Percentiles rank a stretch among this genome's conserved stretches.
Evolutionary conservation across 331 rosid genomes (phyloP).

Genomic region (Ulmus americana): DNA sequence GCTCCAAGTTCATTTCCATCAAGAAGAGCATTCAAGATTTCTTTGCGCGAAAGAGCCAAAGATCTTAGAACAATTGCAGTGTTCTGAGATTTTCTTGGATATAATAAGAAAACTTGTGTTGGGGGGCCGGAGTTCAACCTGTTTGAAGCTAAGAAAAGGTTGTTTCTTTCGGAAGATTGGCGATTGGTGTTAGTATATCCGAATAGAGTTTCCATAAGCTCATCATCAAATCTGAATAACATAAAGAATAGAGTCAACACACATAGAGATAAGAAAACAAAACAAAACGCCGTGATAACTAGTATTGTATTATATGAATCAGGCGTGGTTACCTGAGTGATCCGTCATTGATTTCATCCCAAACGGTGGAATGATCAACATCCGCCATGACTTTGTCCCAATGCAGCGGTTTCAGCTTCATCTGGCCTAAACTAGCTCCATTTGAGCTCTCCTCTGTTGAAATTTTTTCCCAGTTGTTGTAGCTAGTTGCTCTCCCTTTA

Average conservation of each 20-base stretch:
- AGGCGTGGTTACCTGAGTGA: slow-evolving; percentile 56
- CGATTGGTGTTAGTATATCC: slow-evolving; percentile 43
- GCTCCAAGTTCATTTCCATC: slow-evolving; percentile 65
- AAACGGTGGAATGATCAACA: slow-evolving; percentile 84
- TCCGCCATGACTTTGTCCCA: slow-evolving; percentile 82
- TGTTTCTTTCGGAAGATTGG: slow-evolving; percentile 35
- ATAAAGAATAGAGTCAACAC: background rate
- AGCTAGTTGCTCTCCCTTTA: slow-evolving; percentile 8
- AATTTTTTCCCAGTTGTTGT: slow-evolving; percentile 23
- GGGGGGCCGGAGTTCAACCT: slow-evolving; percentile 34
- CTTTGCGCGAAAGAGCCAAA: slow-evolving; percentile 51
- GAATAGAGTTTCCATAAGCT: slow-evolving; percentile 81
- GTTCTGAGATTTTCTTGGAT: slow-evolving; percentile 68
- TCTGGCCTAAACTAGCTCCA: slow-evolving; percentile 24
- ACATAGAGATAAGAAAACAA: no score
- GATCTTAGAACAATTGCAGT: slow-evolving; percentile 61
- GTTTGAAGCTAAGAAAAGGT: slow-evolving; percentile 24
- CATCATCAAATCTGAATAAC: slow-evolving; percentile 61
- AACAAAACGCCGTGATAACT: background rate
- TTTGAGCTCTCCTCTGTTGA: slow-evolving; percentile 28
- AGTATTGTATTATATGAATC: background rate
- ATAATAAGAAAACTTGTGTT: slow-evolving; percentile 55
- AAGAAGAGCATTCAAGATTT: slow-evolving; percentile 49
- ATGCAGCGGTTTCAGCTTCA: slow-evolving; percentile 67
- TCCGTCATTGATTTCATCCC: slow-evolving; percentile 75